Conservation (phyloP, 805 yeast species). For the Myxozyma monticola region DNA sequence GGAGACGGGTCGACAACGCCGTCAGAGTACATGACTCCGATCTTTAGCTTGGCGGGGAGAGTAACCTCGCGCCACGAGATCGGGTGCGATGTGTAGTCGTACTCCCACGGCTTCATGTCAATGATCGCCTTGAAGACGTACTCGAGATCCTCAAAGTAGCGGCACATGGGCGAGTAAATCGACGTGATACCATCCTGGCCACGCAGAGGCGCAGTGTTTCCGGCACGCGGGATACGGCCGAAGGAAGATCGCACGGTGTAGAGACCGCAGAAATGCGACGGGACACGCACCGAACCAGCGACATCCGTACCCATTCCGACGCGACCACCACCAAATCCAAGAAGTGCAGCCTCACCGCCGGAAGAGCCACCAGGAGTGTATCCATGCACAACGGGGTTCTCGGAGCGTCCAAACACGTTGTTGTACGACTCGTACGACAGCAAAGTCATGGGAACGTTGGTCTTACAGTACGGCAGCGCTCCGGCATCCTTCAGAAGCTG, state of each 20-base stretch:
- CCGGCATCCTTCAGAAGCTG: constrained; percentile 47
- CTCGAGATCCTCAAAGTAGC: constrained; percentile 51
- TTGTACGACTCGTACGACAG: constrained; percentile 45
- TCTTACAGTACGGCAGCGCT: constrained; percentile 56
- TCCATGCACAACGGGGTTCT: constrained; percentile 47
- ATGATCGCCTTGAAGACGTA: constrained; percentile 50
- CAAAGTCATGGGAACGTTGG: constrained; percentile 55
- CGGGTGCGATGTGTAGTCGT: constrained; percentile 51
- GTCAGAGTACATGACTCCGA: constrained; percentile 53
- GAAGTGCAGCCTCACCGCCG: constrained; percentile 57
- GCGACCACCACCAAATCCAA: constrained; percentile 48
- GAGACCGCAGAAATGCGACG: constrained; percentile 55
- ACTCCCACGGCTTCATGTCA: constrained; percentile 56
- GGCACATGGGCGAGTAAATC: constrained; percentile 51
- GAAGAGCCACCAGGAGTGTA: constrained; percentile 55
- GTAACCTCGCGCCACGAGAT: constrained; percentile 51
- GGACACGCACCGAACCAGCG: constrained; percentile 58
- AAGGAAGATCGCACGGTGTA: constrained; percentile 54
- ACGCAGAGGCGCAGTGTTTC: constrained; percentile 45
- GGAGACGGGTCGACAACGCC: constrained; percentile 55
- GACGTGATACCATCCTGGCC: constrained; percentile 50
- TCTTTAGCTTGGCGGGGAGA: constrained; percentile 44
- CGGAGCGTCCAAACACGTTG: constrained; percentile 48
- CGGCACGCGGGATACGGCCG: constrained; percentile 49
- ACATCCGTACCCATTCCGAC: constrained; percentile 59